Base-by-base conservation (phyloP, 352 stramenopile genomes). In the Globisporangium abappressorium region DNA sequence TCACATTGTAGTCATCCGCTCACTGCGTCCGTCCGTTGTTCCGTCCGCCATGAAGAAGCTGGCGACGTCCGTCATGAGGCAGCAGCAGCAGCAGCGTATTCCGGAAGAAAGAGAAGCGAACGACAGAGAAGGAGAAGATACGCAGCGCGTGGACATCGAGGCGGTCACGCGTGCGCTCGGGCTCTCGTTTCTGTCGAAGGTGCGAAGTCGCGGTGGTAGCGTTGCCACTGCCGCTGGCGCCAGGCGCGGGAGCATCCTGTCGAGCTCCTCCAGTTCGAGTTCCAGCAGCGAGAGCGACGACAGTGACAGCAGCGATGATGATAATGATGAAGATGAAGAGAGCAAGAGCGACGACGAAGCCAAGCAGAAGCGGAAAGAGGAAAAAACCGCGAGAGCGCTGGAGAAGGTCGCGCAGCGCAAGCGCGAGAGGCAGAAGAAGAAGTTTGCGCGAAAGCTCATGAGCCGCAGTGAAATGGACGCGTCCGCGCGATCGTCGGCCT, bases 361-460 rank as follows among this genome's bases (percentile, higher is more conserved):
- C 12, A 63, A 65, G 15, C 43, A 58, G 33, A 57, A 62, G 41
- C 56, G 56, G 0, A 53, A 51, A 3, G 43, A 58, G 15, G 43
- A 46, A 15, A 46, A 46, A 46, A 11, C 38, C 12, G 38, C 56
- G 7, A 69, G 8, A 5, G 56, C 30, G 9, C 33, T 47, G 30
- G 46, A 49, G 28, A 65, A 49, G 20, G 30, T 14, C 2, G 43
- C 53, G 30, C 38, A 62, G 41, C 60, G 59, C 20, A 34, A 49
- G 51, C 66, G 66, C 36, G 66, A 71, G 58, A 71, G 62, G 41
- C 59, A 64, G 26, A 33, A 55, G 51, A 57, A 59, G 58, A 69
- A 69, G n/a, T 71, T 71, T 38, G 51, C 47, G 33, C 59, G 53
- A 28, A 71, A 71, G 61, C 59, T 71, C 36, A 38, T 56, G 61